Base-by-base conservation (phyloP, 768 basidiomycete species). In the Glaciozyma antarctica region DNA sequence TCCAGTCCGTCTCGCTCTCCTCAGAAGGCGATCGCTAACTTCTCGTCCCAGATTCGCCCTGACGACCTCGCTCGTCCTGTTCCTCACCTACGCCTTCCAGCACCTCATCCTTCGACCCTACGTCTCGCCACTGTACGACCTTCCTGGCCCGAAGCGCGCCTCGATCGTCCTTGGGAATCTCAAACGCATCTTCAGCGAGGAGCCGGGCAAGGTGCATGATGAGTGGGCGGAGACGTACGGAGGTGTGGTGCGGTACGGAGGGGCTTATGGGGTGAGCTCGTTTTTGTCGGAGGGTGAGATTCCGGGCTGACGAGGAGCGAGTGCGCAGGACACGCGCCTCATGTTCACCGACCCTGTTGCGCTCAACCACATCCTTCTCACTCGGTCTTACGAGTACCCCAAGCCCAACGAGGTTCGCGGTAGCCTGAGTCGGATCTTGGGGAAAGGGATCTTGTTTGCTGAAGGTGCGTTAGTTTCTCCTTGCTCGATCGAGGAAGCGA, bases 141-240 rank as follows among this genome's bases (percentile, higher is more conserved):
- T 69, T 2, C 68, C 68, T 1, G 68, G 68, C 1, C 68, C 68
- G 7, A 19, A 38, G 0, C 16, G 22, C 6, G 49, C 51, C 0
- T 26, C 30, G 5, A 17, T 65, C 30, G 13, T 63, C 5, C 60
- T 26, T 21, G 68, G 68, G 2, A 60, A 63, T n/a, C 28, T 69
- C 26, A 13, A 44, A 12, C 3, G 12, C 2, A 66, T 65, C 49
- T 56, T 69, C 21, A n/a, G 6, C 0, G 55, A 53, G 26, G 54
- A 57, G 21, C 85, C 85, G 45, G 85, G 85, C 19, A 75, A 76
- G 13, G 78, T 78, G 19, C 84, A 85, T 73, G 63, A 78, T 26
- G 74, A 78, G 22, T 86, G 84, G 84, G 81, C 83, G 61, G 75
- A 72, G 34, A 72, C 76, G 60, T 86, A 80, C 61, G 85, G 84